Evolutionary conservation across 78 protist genomes (phyloP).

Genomic region (Chrysochromulina tobinii): DNA sequence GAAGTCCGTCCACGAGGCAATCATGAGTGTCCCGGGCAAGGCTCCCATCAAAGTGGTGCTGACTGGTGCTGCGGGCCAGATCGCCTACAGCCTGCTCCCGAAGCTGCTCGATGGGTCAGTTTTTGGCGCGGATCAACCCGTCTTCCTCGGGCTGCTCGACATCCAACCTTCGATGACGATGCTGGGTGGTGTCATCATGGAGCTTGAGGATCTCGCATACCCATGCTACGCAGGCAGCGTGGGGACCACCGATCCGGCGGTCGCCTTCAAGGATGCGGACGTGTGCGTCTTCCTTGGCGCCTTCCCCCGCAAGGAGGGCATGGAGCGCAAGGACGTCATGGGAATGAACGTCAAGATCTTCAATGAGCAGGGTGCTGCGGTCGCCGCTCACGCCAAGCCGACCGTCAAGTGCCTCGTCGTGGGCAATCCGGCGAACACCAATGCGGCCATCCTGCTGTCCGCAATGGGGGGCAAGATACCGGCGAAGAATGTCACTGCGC

Average conservation of each 20-base stretch:
- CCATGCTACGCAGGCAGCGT: conserved; percentile 39
- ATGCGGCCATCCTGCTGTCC: conserved; percentile 62
- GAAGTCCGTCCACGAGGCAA: too few relatives aligned
- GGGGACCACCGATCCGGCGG: conserved; percentile 31
- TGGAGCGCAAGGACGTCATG: conserved; percentile 91
- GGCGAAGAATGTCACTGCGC: conserved; percentile 79
- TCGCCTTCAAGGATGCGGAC: conserved; percentile 49
- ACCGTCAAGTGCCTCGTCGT: conserved; percentile 82
- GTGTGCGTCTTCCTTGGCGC: conserved; percentile 85
- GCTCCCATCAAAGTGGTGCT: conserved; percentile 28
- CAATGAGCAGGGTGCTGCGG: conserved; percentile 75
- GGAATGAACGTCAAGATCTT: conserved; percentile 82
- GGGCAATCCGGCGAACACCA: conserved; percentile 98
- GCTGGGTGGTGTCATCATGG: conserved; percentile 68
- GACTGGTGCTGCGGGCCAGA: conserved; percentile 72
- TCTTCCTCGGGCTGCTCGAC: conserved; percentile 88
- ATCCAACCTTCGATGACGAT: conserved; percentile 61
- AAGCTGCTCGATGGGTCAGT: conserved; percentile 42
- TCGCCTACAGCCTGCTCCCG: conserved; percentile 54
- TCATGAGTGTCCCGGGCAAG: too few relatives aligned
- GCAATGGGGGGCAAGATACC: conserved; percentile 80
- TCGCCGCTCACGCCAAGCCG: background rate
- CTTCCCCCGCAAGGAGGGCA: conserved; percentile 91
- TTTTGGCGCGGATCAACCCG: conserved; percentile 73
- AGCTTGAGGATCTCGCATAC: conserved; percentile 63